Conservation (phyloP, 2,329 filamentous ascomycete genomes). For the Penicillium italicum region DNA sequence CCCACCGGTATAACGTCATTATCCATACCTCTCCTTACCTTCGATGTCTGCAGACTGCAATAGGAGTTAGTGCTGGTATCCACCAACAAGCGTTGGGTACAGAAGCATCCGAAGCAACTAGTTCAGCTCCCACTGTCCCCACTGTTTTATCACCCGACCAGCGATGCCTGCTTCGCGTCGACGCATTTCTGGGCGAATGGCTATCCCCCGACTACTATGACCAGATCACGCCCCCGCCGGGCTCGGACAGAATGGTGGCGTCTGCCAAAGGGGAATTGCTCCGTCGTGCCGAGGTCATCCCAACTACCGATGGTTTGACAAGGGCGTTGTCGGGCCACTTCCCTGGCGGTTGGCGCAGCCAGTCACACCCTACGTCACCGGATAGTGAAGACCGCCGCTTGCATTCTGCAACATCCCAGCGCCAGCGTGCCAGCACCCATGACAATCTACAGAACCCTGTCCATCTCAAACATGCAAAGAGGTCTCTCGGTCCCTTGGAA, state of each 20-base stretch:
- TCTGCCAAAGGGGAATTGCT: constrained; percentile 84
- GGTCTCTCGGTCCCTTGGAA: constrained; percentile 31
- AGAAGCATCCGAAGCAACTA: constrained; percentile 12
- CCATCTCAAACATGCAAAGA: constrained; percentile 16
- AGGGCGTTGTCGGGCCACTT: constrained; percentile 47
- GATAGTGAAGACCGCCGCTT: constrained; percentile 25
- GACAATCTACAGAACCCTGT: constrained; percentile 34
- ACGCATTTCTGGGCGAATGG: constrained; percentile 95
- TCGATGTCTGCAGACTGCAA: constrained; percentile 86
- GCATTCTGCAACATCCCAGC: constrained; percentile 8
- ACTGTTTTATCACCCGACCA: constrained; percentile 6
- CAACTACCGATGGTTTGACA: constrained; percentile 39
- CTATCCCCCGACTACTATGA: constrained; percentile 91
- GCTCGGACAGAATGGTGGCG: constrained; percentile 80
- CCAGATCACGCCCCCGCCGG: constrained; percentile 81
- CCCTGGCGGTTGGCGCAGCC: constrained; percentile 54
- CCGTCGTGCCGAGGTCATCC: constrained; percentile 65
- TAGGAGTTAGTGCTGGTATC: constrained; percentile 82
- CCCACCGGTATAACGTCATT: constrained; percentile 58
- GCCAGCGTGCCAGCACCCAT: constrained; percentile 50
- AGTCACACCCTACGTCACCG: constrained; percentile 25
- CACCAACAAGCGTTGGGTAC: constrained; percentile 43
- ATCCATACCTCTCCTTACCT: constrained; percentile 93
- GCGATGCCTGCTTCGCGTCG: constrained; percentile 62
- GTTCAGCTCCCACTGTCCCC: background rate